Base-by-base conservation (phyloP, 2,329 filamentous ascomycete species). In the Orbilia blumenaviensis region DNA sequence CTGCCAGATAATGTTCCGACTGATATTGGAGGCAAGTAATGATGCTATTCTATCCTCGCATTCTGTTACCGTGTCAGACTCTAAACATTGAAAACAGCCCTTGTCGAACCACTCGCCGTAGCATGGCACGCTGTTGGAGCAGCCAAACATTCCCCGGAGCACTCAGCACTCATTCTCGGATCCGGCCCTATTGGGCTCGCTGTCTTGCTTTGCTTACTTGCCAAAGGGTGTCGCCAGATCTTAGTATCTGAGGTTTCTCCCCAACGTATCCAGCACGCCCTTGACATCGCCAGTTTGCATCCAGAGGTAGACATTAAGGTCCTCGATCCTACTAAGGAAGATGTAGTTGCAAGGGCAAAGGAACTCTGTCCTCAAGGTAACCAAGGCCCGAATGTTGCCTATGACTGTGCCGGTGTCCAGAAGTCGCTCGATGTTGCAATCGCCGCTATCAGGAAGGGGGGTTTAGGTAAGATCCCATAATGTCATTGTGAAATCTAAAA, bases 181-280 rank as follows among this genome's bases (percentile, higher is more conserved):
- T 88, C 87, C 0, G 89, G 89, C 0, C 89, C 89, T 0, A 90
- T 91, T 54, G 89, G 88, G 0, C 83, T 90, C 9, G 86, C 87
- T 0, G 83, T 89, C 2, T 84, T 90, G 1, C 86, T 89, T 73
- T 86, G 86, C n/a, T 83, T 91, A 4, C 83, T 85, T 9, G 86
- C 87, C 1, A 83, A 84, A 14, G 86, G 86, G 0, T 86, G 85
- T 0, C 84, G 83, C 21, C 84, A 85, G 16, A 87, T 90, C 29
- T 87, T 90, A 50, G 85, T 89, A 14, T 85, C 85, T 8, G 89
- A 90, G 80, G 82, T 88, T 0, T 86, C 86, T n/a, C 73, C 73
- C 23, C 71, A 75, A 56, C 71, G 71, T 29, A 64, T 75, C 27
- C 63, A 68, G 21, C 71, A 68, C 16, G 71, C 71, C 29, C 41